These are phyloP conservation scores for Cystodermella granulosa DNA, from an alignment of 1,284 basidiomycete genomes.

Conservation along the genomic window DNA sequence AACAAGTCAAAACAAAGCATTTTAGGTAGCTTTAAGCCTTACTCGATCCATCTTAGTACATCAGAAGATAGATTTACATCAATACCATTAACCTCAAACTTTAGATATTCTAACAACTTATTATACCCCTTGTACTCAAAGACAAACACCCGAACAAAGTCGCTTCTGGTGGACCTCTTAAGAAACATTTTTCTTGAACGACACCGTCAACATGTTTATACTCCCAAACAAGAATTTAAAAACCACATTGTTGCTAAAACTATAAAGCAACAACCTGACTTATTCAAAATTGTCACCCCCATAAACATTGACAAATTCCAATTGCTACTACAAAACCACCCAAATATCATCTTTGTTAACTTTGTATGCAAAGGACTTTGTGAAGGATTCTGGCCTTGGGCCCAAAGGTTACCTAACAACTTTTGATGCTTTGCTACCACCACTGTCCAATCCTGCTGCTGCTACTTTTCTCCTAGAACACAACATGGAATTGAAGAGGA, in stretches of 20 bases:
- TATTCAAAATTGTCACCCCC: conserved; percentile 37
- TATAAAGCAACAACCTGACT: conserved; percentile 7
- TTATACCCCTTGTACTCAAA: no score
- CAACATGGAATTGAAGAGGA: conserved; percentile 31
- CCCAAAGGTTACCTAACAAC: conserved; percentile 23
- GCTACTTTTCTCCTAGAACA: conserved; percentile 30
- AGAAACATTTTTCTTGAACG: no score
- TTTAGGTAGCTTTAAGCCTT: no score
- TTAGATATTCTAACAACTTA: no score
- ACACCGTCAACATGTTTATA: no score
- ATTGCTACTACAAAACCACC: conserved; percentile 28
- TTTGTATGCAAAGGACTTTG: conserved; percentile 31
- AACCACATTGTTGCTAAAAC: background rate
- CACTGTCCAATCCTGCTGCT: conserved; percentile 10
- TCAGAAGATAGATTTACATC: no score
- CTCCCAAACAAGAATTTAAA: background rate
- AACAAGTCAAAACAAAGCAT: no score
- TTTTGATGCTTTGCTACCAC: conserved; percentile 18
- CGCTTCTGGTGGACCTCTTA: no score
- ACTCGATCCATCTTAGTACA: no score
- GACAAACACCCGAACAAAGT: no score
- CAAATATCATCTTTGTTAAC: conserved; percentile 33
- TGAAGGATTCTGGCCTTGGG: conserved; percentile 44
- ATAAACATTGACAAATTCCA: conserved; percentile 32
- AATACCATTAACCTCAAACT: no score